phyloP scores from a whole-genome alignment of 176 grass and related monocot genomes.

The Poa pratensis region DNA sequence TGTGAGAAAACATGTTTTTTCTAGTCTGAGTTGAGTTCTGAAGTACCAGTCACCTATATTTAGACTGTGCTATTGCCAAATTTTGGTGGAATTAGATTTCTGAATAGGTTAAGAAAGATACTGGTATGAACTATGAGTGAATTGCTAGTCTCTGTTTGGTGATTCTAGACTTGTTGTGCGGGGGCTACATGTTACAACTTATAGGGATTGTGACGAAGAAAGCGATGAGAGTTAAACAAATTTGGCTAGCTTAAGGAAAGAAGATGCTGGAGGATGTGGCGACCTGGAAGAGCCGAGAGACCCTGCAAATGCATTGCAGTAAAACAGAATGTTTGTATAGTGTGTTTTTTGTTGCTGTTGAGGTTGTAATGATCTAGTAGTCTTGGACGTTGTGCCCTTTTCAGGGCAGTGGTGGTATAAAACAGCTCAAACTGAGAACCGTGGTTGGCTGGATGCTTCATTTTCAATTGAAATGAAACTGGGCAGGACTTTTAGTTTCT shows the following conservation, averaged over 20 bases:
- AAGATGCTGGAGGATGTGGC: background rate
- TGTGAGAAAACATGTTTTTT: background rate
- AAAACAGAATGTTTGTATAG: slow-evolving; percentile 2
- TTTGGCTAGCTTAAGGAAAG: background rate
- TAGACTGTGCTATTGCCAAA: background rate
- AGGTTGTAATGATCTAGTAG: slow-evolving; percentile 7
- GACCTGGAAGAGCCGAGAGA: background rate
- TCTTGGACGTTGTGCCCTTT: slow-evolving; percentile 10
- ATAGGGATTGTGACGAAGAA: background rate
- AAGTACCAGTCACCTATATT: background rate
- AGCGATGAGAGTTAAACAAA: background rate
- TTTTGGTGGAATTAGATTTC: background rate
- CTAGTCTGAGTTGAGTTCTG: background rate
- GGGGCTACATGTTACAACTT: background rate
- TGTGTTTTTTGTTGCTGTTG: background rate
- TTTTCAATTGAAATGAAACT: slow-evolving; percentile 8
- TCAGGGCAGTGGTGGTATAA: background rate
- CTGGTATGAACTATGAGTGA: background rate
- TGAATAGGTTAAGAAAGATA: slow-evolving; percentile 11
- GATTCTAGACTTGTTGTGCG: background rate
- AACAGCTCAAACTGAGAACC: background rate
- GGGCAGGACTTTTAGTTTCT: background rate
- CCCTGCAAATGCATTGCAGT: slow-evolving; percentile 9
- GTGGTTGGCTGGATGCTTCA: background rate
- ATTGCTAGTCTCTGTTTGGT: slow-evolving; percentile 1